Evolutionary conservation across 805 yeast species (phyloP), one percentile per base, ranked within the genome.

Genomic region (Candida khao-thaluensis): DNA sequence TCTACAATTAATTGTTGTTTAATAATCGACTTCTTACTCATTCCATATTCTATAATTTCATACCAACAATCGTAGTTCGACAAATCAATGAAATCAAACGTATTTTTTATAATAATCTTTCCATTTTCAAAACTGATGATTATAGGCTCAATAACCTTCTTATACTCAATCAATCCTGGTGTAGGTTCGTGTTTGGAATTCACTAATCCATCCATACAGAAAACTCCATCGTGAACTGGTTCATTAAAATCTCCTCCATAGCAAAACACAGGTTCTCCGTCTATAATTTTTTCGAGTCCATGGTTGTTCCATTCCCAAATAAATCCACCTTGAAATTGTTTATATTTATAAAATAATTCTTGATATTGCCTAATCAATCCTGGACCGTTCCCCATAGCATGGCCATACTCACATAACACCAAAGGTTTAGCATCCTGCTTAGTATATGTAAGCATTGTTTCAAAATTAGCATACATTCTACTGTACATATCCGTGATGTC

Each of bases 291-390:
- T 17, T 43, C 44, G 8, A 63, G 31, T 4, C 69, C 69, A 44
- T 64, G 69, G 41, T 62, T 62, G 9, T 60, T 60, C 69, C 69
- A 64, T 43, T 64, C 69, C 69, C 69, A 64, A 7, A 63, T 49
- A 43, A 60, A 63, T 7, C 69, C 69, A 15, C 69, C 69, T 40
- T 59, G 66, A 7, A 62, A 35, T 12, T 53, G 38, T 1, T 49
- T 51, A 35, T 57, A 40, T 35, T 58, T 52, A 21, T 59, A 49
- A 43, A 64, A 61, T 23, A 54, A 34, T 9, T 62, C 63, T 45
- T 53, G 55, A 35, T 64, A 64, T 32, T 62, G 65, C 34, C 49
- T 45, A 26, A 60, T 26, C 7, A 51, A 52, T 2, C 69, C 69
- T 7, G 68, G 68, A 1, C 66, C 66, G 39, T 61, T 63, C 5